Evolutionary conservation across 345 rosid species (phyloP).

Genomic region (Limnanthes douglasii): DNA sequence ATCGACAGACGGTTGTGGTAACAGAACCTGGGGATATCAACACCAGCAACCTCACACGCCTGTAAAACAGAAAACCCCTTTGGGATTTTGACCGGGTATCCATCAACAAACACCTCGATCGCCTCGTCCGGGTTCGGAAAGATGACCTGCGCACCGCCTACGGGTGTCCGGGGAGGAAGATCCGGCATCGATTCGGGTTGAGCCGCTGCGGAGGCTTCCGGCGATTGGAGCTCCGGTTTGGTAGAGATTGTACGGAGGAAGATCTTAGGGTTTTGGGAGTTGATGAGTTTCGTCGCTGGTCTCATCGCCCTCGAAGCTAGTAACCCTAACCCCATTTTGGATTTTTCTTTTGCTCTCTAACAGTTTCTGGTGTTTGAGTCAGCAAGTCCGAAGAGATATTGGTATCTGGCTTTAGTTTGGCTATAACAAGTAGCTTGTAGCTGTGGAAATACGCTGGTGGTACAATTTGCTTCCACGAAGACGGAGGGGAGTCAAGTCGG

Average conservation of each 20-base stretch:
- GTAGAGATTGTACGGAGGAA: conserved; percentile 51
- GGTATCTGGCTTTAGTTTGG: no score
- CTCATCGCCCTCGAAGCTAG: conserved; percentile 58
- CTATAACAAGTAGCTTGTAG: no score
- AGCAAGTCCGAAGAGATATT: no score
- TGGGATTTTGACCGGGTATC: conserved; percentile 82
- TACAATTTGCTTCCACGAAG: no score
- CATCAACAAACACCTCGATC: conserved; percentile 95
- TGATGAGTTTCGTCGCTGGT: conserved; percentile 23
- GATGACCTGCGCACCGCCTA: conserved; percentile 77
- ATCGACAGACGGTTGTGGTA: conserved; percentile 88
- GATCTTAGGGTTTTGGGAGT: conserved; percentile 14
- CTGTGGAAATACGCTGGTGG: no score
- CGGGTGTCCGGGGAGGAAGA: conserved; percentile 42
- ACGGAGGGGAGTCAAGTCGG: no score
- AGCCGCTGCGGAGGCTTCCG: conserved; percentile 39
- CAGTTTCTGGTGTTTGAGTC: no score
- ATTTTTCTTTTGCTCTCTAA: no score
- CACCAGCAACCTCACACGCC: conserved; percentile 97
- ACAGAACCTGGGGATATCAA: conserved; percentile 95
- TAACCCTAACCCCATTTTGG: conserved; percentile 58
- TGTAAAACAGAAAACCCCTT: conserved; percentile 95
- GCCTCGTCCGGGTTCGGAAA: conserved; percentile 85
- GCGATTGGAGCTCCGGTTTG: conserved; percentile 65
- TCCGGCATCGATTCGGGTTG: conserved; percentile 40